phyloP scores from a whole-genome alignment of 1,284 basidiomycete species.

The Fistulinella cinereoalba region DNA sequence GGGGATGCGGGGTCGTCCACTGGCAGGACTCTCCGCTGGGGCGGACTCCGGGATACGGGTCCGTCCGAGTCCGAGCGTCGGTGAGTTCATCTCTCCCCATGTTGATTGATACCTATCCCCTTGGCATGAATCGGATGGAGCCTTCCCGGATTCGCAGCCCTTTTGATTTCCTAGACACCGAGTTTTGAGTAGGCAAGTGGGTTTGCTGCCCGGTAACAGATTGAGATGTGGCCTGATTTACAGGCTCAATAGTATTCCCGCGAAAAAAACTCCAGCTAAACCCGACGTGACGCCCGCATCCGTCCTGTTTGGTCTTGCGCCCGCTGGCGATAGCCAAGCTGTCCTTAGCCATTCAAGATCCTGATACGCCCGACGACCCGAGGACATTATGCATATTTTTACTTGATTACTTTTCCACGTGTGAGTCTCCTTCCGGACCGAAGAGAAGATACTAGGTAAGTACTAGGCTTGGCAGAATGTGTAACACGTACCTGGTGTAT shows the following conservation, averaged over 20 bases:
- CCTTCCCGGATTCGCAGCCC: neutral
- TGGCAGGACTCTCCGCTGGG: no score
- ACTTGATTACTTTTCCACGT: neutral
- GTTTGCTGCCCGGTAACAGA: neutral
- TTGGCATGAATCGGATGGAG: neutral
- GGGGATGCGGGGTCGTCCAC: neutral
- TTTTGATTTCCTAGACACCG: neutral
- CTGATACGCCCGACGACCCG: neutral
- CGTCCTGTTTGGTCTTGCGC: neutral
- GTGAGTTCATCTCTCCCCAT: no score
- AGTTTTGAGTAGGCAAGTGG: neutral
- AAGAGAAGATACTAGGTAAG: neutral
- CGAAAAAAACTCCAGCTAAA: neutral
- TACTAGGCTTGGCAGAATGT: neutral
- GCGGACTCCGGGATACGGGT: neutral
- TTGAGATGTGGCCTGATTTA: neutral
- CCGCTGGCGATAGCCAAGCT: neutral
- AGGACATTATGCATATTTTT: neutral
- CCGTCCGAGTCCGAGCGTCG: neutral
- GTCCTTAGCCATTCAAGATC: neutral
- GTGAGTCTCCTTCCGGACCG: neutral
- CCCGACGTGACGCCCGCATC: neutral
- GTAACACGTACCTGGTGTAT: neutral
- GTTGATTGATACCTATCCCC: no score
- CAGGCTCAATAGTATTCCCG: neutral